Base-by-base conservation (phyloP, 2,329 filamentous ascomycete genomes). In the Didymella exigua region DNA sequence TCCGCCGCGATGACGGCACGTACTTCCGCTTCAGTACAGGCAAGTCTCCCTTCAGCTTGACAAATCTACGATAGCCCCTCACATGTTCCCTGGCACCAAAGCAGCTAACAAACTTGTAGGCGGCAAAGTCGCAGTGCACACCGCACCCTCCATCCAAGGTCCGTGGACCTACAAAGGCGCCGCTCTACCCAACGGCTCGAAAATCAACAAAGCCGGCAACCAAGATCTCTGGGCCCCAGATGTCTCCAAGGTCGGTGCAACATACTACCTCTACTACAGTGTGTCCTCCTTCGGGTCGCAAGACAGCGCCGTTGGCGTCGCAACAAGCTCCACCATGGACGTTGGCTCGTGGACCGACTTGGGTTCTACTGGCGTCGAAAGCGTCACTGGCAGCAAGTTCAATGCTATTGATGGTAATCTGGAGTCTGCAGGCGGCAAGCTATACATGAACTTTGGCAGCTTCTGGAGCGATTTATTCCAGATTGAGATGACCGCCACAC, bases 401-500 rank as follows among this genome's bases (percentile, higher is more conserved):
- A 80, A 81, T 57, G 78, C 78, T 40, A 81, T 91, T 63, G 89
- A 81, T 46, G 65, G 71, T n/a, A 74, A 76, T 33, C 64, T 79
- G 16, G 75, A 83, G 59, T 64, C 63, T 45, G 74, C 70, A 23
- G 73, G 71, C 2, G 69, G 80, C 45, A 76, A 77, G 14, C 81
- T 81, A 50, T 77, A 80, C 48, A 75, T 85, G 68, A 84, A 79
- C 56, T 90, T 89, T 59, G 88, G 87, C 21, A 88, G 84, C 11
- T 90, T 89, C 79, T 91, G 86, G 86, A 71, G 76, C 6, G 82
- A 86, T 65, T 79, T 90, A 54, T 88, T 84, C 75, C 83, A 85
- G 66, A 83, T 84, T 1, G 67, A 76, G 30, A 80, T 89, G 70
- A 42, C 57, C 27, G 67, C 67, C 50, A 70, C 68, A 1, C 75